These are phyloP conservation scores for Venturia aucupariae DNA, from an alignment of 2,329 filamentous ascomycete genomes.

Conservation along the genomic window DNA sequence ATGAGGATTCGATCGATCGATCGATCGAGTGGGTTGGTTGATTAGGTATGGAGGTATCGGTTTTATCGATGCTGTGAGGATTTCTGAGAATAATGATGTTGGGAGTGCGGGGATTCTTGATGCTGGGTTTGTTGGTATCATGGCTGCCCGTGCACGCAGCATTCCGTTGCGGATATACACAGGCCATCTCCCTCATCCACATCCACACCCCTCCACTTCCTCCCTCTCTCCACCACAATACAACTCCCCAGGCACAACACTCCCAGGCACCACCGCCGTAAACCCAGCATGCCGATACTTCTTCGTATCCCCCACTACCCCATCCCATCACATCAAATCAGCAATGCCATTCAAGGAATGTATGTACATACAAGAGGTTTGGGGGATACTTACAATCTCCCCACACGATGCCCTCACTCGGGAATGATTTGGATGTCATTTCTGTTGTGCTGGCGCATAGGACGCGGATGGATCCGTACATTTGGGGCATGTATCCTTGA, in stretches of 20 bases:
- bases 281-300: slow-evolving; percentile 3
- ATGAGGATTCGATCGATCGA: background rate
- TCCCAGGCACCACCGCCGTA: background rate
- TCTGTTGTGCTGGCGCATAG: slow-evolving; percentile 23
- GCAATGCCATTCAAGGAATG: background rate
- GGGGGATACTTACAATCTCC: slow-evolving; percentile 3
- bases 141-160: background rate
- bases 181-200: too few species aligned
- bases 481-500: slow-evolving; percentile 26
- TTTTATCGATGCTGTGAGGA: background rate
- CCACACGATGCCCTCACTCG: slow-evolving; percentile 15
- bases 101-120: background rate
- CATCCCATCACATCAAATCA: too few species aligned
- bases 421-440: slow-evolving; percentile 22
- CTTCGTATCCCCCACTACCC: background rate
- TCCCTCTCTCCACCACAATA: background rate
- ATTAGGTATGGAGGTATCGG: too few species aligned
- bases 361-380: background rate
- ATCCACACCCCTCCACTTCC: too few species aligned
- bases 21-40: too few species aligned
- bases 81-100: background rate
- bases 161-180: too few species aligned
- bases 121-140: background rate
- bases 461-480: slow-evolving; percentile 26
- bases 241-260: background rate